These are phyloP conservation scores for Pezicula rhizophila DNA, from an alignment of 2,329 filamentous ascomycete genomes.

Conservation along the genomic window DNA sequence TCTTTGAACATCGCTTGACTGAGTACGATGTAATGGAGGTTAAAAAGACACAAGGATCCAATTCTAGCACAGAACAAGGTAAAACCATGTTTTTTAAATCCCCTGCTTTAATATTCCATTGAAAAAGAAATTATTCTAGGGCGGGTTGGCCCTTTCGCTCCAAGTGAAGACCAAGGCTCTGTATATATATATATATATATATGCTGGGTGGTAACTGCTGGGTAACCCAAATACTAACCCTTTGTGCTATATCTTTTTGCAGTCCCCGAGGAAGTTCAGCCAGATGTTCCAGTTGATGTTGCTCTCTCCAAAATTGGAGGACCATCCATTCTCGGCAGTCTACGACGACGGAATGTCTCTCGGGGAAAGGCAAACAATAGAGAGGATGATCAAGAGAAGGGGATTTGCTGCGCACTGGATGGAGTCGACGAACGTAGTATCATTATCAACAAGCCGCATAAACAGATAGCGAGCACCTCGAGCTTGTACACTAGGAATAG, in stretches of 20 bases:
- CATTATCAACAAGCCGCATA: not conserved
- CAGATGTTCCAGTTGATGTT: no score
- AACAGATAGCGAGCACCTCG: conserved; percentile 1
- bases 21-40: conserved; percentile 11
- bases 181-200: no score
- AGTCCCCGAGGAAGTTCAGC: no score
- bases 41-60: conserved; percentile 6
- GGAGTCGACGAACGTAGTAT: conserved; percentile 13
- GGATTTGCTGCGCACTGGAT: conserved; percentile 7
- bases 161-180: no score
- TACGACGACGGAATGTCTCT: conserved; percentile 17
- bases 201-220: no score
- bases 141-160: no score
- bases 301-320: no score
- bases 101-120: no score
- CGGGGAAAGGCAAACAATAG: conserved; percentile 1
- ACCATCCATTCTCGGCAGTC: conserved; percentile 1
- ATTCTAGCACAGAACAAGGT: not conserved
- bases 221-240: no score
- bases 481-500: conserved; percentile 22
- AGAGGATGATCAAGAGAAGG: not conserved
- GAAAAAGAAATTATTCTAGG: no score
- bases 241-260: no score
- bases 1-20: conserved; percentile 12
- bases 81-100: not conserved